Percentiles rank a stretch among this genome's conserved stretches.
Conservation (phyloP, 768 basidiomycete genomes). For the Boletus huronensis region DNA sequence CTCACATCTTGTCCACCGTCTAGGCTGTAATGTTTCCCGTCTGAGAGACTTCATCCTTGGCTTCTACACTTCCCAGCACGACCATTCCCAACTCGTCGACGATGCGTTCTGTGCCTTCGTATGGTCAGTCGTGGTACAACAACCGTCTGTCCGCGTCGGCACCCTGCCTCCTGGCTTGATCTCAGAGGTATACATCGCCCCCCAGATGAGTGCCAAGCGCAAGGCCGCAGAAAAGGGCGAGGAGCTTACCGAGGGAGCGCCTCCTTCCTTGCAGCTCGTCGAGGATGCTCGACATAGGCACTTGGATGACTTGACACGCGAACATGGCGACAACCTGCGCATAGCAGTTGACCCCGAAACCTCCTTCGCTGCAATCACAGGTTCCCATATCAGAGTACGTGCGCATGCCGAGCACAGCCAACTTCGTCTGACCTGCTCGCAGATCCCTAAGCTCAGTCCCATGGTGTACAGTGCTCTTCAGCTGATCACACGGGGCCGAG, state of each 20-base stretch:
- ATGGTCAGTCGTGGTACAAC: conserved; percentile 75
- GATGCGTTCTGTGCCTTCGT: conserved; percentile 75
- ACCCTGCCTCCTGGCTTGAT: conserved; percentile 54
- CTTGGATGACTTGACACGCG: conserved; percentile 51
- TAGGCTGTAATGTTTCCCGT: conserved; percentile 75
- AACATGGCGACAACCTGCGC: conserved; percentile 63
- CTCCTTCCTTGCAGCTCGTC: conserved; percentile 49
- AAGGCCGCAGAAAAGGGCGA: conserved; percentile 61
- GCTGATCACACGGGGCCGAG: conserved; percentile 77
- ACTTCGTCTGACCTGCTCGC: conserved; percentile 8
- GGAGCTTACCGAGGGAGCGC: conserved; percentile 40
- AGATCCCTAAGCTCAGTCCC: conserved; percentile 79
- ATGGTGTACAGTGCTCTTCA: conserved; percentile 86
- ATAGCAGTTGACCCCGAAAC: conserved; percentile 74
- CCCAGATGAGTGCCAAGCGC: conserved; percentile 62
- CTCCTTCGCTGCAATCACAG: conserved; percentile 76
- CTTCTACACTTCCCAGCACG: conserved; percentile 50
- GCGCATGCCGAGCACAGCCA: not conserved
- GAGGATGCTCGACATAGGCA: conserved; percentile 52
- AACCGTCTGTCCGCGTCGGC: conserved; percentile 75
- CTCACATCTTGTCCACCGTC: conserved; percentile 8
- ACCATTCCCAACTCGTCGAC: conserved; percentile 58
- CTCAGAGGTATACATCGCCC: conserved; percentile 75
- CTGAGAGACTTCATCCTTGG: conserved; percentile 64
- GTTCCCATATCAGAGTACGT: conserved; percentile 78